These are phyloP conservation scores for Xenoacremonium recifei DNA, from an alignment of 2,329 filamentous ascomycete genomes.

Conservation along the genomic window DNA sequence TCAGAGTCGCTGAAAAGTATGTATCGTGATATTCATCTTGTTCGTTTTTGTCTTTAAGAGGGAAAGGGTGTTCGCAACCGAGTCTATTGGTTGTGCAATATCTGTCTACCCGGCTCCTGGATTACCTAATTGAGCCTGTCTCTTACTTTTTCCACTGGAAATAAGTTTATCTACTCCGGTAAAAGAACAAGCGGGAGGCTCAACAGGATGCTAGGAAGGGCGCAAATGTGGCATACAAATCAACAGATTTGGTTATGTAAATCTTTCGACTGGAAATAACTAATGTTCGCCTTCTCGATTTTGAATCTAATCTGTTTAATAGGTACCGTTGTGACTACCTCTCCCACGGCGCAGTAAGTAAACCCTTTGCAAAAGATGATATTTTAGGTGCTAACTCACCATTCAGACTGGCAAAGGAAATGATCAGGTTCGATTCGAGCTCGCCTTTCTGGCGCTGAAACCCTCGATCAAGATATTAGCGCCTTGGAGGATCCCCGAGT, in stretches of 20 bases:
- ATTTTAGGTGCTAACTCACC: background rate
- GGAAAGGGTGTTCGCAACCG: background rate
- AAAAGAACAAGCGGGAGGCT: too few species aligned
- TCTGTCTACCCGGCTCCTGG: background rate
- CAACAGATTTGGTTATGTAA: too few species aligned
- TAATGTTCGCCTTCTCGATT: background rate
- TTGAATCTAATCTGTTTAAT: background rate
- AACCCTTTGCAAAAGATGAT: background rate
- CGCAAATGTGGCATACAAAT: too few species aligned
- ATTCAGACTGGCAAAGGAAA: background rate
- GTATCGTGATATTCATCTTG: background rate
- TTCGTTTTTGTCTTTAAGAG: background rate
- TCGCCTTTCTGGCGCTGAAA: slow-evolving; percentile 42
- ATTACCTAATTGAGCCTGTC: background rate
- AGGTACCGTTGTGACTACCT: background rate
- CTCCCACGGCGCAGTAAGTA: background rate
- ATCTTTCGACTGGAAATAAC: background rate
- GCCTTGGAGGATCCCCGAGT: slow-evolving; percentile 70
- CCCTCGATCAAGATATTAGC: slow-evolving; percentile 69
- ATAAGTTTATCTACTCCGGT: too few species aligned
- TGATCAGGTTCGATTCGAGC: slow-evolving; percentile 40
- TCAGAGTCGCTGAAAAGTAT: slow-evolving; percentile 33
- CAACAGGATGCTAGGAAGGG: too few species aligned
- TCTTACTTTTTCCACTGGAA: background rate
- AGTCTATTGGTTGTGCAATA: background rate